These are phyloP conservation scores for Leishmania arabica DNA, from an alignment of 208 protist species.

Conservation along the genomic window DNA sequence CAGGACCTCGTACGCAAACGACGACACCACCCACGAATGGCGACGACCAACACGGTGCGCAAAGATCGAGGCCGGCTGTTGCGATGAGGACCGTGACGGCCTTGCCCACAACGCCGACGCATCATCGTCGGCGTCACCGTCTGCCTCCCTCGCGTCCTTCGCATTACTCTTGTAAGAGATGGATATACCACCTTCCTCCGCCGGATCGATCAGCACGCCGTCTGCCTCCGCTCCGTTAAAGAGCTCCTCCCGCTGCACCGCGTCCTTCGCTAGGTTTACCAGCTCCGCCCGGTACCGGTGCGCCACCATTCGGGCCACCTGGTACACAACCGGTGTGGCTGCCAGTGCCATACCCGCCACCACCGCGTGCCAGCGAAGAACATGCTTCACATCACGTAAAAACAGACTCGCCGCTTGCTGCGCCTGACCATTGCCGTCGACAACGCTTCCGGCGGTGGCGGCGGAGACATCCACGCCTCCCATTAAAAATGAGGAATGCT, in stretches of 20 bases:
- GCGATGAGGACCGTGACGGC: not conserved
- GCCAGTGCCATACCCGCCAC: conserved; percentile 36
- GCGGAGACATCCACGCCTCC: not conserved
- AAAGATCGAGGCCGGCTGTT: conserved; percentile 2
- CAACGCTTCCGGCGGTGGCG: not conserved
- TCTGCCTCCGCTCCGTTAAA: conserved; percentile 16
- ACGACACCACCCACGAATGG: conserved; percentile 23
- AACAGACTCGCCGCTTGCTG: conserved; percentile 19
- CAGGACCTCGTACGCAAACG: conserved; percentile 21
- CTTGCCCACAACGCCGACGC: not conserved
- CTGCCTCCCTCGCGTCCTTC: not conserved
- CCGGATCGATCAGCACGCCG: conserved; percentile 23
- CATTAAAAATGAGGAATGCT: not conserved
- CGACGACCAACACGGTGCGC: conserved; percentile 6
- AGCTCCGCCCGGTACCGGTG: conserved; percentile 30
- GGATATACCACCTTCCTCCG: conserved; percentile 16
- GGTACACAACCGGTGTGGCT: conserved; percentile 37
- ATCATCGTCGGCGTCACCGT: not conserved
- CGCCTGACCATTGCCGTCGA: not conserved
- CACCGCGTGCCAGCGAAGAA: conserved; percentile 38
- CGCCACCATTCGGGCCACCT: conserved; percentile 27
- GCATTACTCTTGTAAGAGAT: conserved; percentile 19
- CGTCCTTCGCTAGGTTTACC: conserved; percentile 28
- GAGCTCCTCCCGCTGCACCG: conserved; percentile 23
- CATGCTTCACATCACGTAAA: conserved; percentile 25